Conservation (phyloP, 108 stramenopile species). For the Fistulifera solaris region DNA sequence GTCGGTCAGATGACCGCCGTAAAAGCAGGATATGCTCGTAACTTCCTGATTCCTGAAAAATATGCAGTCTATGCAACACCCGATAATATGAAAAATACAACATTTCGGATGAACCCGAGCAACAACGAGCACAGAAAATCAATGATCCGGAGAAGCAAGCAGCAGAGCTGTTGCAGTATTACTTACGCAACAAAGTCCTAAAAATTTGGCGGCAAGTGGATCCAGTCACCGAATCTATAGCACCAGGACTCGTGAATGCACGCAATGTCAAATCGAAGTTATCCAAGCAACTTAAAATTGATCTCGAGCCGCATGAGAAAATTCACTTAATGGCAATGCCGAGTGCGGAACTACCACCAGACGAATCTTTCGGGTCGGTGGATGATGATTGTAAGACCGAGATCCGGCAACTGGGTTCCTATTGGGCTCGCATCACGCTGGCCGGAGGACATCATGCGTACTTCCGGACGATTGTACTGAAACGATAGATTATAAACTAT, state of each 20-base stretch:
- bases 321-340: constrained; percentile 45
- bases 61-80: constrained; percentile 75
- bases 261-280: constrained; percentile 52
- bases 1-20: constrained; percentile 68
- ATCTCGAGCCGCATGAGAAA: constrained; percentile 66
- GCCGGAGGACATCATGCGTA: constrained; percentile 58
- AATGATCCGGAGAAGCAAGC: constrained; percentile 42
- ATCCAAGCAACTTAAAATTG: constrained; percentile 76
- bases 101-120: constrained; percentile 58
- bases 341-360: constrained; percentile 9
- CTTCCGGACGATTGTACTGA: constrained; percentile 13
- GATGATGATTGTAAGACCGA: constrained; percentile 35
- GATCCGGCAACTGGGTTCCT: constrained; percentile 59
- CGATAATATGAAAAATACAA: constrained; percentile 70
- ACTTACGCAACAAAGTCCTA: constrained; percentile 66
- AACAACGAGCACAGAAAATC: constrained; percentile 25
- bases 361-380: constrained; percentile 23
- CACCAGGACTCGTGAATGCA: constrained; percentile 63
- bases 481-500: background rate
- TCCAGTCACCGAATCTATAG: constrained; percentile 41
- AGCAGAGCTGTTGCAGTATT: constrained; percentile 63
- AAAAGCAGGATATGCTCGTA: constrained; percentile 82
- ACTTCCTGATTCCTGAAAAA: constrained; percentile 68
- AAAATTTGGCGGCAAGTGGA: constrained; percentile 73
- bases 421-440: constrained; percentile 60